Percentiles rank a stretch among this genome's conserved stretches.
Evolutionary conservation across 345 rosid species (phyloP).

Genomic region (Salix purpurea): DNA sequence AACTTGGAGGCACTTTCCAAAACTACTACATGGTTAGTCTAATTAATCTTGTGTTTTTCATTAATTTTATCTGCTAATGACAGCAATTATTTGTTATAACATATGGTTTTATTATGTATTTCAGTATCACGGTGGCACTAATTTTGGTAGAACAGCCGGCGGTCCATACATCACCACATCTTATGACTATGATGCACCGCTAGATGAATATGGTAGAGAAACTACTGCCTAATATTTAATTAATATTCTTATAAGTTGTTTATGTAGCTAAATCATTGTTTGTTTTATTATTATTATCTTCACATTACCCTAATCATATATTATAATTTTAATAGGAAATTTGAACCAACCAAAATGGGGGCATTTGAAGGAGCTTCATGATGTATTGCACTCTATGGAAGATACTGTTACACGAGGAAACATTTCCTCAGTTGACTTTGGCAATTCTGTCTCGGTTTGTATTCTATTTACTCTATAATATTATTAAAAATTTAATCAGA

Average conservation of each 20-base stretch:
- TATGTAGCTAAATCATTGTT: background rate
- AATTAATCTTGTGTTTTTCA: background rate
- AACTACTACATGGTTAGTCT: conserved; percentile 60
- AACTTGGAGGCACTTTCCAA: conserved; percentile 51
- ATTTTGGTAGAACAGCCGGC: conserved; percentile 55
- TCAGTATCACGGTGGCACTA: conserved; percentile 73
- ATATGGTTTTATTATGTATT: background rate
- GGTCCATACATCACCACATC: conserved; percentile 67
- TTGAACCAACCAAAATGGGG: conserved; percentile 80
- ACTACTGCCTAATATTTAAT: background rate
- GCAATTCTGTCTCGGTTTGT: conserved; percentile 22
- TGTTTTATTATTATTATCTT: background rate
- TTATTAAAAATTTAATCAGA: background rate
- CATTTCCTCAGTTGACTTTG: conserved; percentile 28
- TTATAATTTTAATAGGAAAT: conserved; percentile 29
- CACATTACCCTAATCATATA: background rate
- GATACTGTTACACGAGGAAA: conserved; percentile 50
- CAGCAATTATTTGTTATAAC: background rate
- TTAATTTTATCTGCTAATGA: background rate
- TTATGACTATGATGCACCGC: conserved; percentile 59
- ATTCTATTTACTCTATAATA: no score
- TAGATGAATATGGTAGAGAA: conserved; percentile 39
- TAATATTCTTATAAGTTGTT: no score
- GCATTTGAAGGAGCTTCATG: conserved; percentile 66
- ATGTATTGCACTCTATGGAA: conserved; percentile 48